phyloP scores from a whole-genome alignment of 805 yeast genomes.

The Hanseniaspora guilliermondii region DNA sequence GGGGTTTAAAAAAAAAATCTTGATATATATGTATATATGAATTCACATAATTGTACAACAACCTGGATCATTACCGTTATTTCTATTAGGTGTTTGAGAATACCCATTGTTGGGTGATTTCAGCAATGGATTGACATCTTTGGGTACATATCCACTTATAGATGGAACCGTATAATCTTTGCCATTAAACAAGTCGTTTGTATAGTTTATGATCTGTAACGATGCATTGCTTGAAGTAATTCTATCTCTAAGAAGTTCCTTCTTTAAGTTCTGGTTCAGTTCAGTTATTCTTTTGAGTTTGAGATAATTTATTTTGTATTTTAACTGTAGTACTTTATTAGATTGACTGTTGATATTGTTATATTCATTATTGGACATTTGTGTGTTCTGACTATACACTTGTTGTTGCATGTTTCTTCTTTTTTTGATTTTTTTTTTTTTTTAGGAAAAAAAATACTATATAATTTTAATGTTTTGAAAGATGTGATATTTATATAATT shows the following conservation, averaged over 20 bases:
- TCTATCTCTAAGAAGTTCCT: slow-evolving; percentile 42
- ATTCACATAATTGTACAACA: slow-evolving; percentile 31
- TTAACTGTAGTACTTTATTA: slow-evolving; percentile 16
- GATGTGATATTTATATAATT: too few species aligned
- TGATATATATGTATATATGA: background rate
- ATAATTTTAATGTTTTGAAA: too few species aligned
- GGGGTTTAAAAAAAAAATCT: too few species aligned
- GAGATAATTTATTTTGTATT: slow-evolving; percentile 38
- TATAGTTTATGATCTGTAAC: slow-evolving; percentile 31
- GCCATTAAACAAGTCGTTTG: slow-evolving; percentile 20
- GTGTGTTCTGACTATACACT: background rate
- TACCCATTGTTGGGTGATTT: slow-evolving; percentile 19
- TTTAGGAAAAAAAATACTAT: too few species aligned
- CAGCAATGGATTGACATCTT: slow-evolving; percentile 30
- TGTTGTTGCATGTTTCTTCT: background rate
- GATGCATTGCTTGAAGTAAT: slow-evolving; percentile 56
- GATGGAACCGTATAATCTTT: slow-evolving; percentile 32
- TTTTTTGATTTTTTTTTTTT: too few species aligned
- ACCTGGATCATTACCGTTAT: slow-evolving; percentile 15
- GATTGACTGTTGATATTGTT: background rate
- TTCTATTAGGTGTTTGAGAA: background rate
- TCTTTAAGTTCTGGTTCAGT: slow-evolving; percentile 41
- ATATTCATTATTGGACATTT: background rate
- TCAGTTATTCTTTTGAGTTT: slow-evolving; percentile 52
- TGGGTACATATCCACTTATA: slow-evolving; percentile 30